Evolutionary conservation across 768 basidiomycete genomes (phyloP), one percentile per base, ranked within the genome.

Genomic region (Collybiopsis luxurians): DNA sequence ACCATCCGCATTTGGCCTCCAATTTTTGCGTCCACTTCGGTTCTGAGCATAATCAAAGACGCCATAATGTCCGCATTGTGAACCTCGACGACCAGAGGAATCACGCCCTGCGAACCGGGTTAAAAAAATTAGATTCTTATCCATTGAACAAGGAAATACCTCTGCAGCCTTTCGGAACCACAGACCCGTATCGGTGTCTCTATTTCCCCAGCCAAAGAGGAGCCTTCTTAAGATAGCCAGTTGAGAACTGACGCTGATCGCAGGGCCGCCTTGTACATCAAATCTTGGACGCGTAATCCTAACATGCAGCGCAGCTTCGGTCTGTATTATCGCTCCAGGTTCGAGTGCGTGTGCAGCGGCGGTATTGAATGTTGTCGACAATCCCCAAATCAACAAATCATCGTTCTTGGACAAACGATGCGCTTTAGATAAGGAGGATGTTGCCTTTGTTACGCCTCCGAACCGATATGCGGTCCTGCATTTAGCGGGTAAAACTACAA

Each of bases 51-150:
- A 45, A 92, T 68, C 31, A 93, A 70, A 1, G 81, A 79, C 2
- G 86, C 84, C 79, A 92, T 91, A 26, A 85, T 79, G 63, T 93
- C 89, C 13, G 85, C 85, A 63, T 76, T 86, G 60, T 85, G 73
- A 5, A 86, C 85, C 36, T 86, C 79, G 17, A 91, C 71, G 4
- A 92, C 84, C 40, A 93, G 69, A 1, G 87, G 85, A 36, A 89
- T 71, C 9, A 82, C 71, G 17, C 87, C 86, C 81, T 87, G 45
- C 12, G 53, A 27, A 57, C 1, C 31, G n/a, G n/a, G n/a, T n/a
- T n/a, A n/a, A n/a, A n/a, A 30, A 7, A 42, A 21, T 44, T 53
- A 9, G 17, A 26, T 53, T 24, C 19, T 17, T 23, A 21, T 24
- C 34, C 28, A 36, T 15, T 17, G 39, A 30, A 42, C 12, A 5